A percentile compares a stretch with the other conserved stretches of the same genome.
Evolutionary conservation across 768 basidiomycete genomes (phyloP).

Genomic region (Naematelia encephala): DNA sequence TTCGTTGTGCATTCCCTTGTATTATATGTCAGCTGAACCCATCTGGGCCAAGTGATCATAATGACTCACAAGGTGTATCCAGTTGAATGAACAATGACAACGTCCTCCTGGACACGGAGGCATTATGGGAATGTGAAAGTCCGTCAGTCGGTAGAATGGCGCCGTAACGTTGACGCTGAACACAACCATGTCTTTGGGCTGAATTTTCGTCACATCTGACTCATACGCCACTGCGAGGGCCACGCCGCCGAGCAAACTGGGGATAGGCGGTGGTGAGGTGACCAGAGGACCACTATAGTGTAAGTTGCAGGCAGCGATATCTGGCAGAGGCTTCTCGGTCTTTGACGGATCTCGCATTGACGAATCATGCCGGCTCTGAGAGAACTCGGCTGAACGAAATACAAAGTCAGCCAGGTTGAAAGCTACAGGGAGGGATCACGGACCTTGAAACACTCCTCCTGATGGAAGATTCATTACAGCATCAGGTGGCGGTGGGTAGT

Average conservation of each 20-base stretch:
- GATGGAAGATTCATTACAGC: slow-evolving; percentile 32
- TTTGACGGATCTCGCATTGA: not conserved
- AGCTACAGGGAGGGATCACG: slow-evolving; percentile 3
- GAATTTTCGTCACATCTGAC: not conserved
- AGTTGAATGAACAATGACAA: not conserved
- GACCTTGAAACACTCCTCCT: slow-evolving; percentile 32
- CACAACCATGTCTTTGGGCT: not conserved
- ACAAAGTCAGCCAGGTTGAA: not conserved
- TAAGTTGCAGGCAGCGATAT: not conserved
- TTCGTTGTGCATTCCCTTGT: not conserved
- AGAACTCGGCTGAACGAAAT: not conserved
- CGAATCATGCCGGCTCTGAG: not conserved
- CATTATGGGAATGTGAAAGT: not conserved
- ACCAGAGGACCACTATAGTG: not conserved
- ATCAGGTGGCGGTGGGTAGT: slow-evolving; percentile 32
- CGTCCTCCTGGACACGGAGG: not conserved
- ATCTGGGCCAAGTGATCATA: not conserved
- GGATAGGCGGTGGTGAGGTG: not conserved
- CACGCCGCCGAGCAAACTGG: not conserved
- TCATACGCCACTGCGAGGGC: not conserved
- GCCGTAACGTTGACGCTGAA: not conserved
- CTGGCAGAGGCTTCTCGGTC: not conserved
- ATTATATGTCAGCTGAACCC: not conserved
- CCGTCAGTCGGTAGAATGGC: not conserved
- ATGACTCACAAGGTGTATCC: not conserved